Base-by-base conservation (phyloP, 805 yeast species). In the Candida xiaguanensis region DNA sequence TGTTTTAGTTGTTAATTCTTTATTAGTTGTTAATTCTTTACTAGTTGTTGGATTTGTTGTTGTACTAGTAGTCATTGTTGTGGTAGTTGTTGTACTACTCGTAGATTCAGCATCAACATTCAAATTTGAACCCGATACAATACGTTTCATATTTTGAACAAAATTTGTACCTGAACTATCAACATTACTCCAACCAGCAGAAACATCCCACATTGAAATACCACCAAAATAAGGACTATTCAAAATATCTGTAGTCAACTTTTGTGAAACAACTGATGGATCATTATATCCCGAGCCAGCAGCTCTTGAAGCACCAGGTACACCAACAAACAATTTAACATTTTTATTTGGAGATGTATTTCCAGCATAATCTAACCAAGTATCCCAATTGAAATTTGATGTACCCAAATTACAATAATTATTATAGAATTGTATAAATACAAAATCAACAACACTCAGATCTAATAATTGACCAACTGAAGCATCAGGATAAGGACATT, bases 181-280 rank as follows among this genome's bases (percentile, higher is more conserved):
- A 18, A 45, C 47, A 40, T 59, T 59, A 11, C 47, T 42, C 48
- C 49, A 53, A 14, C 76, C 76, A 47, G 77, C 78, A 8, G 82
- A 69, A 12, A 88, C 85, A 49, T 88, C 95, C 97, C 98, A 90
- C 44, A 89, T 65, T 74, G 83, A 78, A 53, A 90, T 76, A 24
- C 89, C 85, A 16, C 83, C 83, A 49, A 89, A 75, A 44, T 52
- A 48, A 31, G 49, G 38, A 39, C 41, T 44, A n/a, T 41, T 30
- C 24, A 44, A 34, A 34, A 56, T 45, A 24, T 35, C 38, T 24
- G 40, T 34, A 8, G 53, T 42, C 27, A 53, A 36, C 30, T 49
- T 46, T 13, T 42, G n/a, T 36, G 46, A 34, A 23, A 63, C 55
- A n/a, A 46, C 45, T 15, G 40, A 39, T 13, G 55, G 44, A 15